These are phyloP conservation scores for Carnegiea gigantea DNA, from an alignment of 179 eudicot genomes.

Conservation along the genomic window DNA sequence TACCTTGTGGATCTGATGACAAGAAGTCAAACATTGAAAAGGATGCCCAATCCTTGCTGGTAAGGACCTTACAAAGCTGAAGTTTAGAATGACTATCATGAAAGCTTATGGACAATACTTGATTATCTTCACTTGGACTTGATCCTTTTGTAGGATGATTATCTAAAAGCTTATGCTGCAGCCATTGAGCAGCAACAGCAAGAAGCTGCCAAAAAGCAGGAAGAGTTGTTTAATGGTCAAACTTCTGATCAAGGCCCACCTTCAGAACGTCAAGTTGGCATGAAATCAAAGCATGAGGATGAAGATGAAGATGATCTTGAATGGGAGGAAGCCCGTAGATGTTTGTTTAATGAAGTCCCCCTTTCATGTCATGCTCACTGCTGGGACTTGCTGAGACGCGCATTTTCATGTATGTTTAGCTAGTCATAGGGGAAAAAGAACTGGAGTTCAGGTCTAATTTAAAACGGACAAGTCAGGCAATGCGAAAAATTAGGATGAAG, in stretches of 20 bases:
- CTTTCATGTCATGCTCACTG: background rate
- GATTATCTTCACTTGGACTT: slow-evolving; percentile 8
- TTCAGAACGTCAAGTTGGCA: slow-evolving; percentile 68
- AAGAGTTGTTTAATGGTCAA: slow-evolving; percentile 30
- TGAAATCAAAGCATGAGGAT: slow-evolving; percentile 64
- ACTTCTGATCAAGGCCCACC: slow-evolving; percentile 30
- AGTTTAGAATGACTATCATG: background rate
- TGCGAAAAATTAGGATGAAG: background rate
- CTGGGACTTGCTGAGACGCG: background rate
- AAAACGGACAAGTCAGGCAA: too few species aligned
- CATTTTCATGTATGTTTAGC: background rate
- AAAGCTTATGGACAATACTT: background rate
- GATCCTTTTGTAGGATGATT: slow-evolving; percentile 61
- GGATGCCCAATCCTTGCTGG: slow-evolving; percentile 58
- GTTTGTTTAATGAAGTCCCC: background rate
- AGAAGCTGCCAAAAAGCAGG: slow-evolving; percentile 49
- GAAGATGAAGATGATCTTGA: slow-evolving; percentile 62
- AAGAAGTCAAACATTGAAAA: slow-evolving; percentile 54
- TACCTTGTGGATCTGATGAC: slow-evolving; percentile 54
- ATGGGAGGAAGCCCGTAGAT: slow-evolving; percentile 89
- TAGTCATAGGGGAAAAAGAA: background rate
- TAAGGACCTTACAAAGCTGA: slow-evolving; percentile 21
- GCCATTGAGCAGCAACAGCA: slow-evolving; percentile 58
- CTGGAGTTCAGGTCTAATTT: background rate
- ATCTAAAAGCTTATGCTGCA: slow-evolving; percentile 80